phyloP scores from a whole-genome alignment of 371 early-diverging fungal species.

The Furculomyces boomerangus region DNA sequence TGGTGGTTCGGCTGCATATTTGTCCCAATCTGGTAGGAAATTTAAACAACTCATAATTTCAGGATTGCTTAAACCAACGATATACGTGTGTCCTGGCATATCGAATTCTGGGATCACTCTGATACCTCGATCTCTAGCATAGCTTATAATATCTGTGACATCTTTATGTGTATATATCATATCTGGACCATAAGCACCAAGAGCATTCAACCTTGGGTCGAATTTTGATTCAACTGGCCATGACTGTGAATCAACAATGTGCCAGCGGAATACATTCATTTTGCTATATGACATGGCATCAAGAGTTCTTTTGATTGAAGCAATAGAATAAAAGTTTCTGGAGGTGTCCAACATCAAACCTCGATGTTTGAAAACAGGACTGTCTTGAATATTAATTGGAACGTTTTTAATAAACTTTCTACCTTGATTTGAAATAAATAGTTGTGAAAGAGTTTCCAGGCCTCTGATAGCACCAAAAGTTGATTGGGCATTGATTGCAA shows the following conservation, averaged over 20 bases:
- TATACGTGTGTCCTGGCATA: constrained; percentile 56
- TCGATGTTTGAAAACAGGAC: constrained; percentile 50
- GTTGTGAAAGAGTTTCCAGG: constrained; percentile 53
- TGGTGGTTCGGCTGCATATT: constrained; percentile 44
- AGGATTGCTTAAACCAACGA: constrained; percentile 25
- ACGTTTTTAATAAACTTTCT: constrained; percentile 26
- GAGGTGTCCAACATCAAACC: constrained; percentile 57
- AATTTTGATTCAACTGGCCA: constrained; percentile 48
- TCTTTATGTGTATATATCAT: constrained; percentile 39
- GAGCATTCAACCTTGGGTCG: constrained; percentile 37
- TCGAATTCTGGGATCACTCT: constrained; percentile 63
- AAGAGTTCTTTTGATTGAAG: constrained; percentile 36
- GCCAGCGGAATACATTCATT: constrained; percentile 74
- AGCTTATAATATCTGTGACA: constrained; percentile 34
- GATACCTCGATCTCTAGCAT: constrained; percentile 50
- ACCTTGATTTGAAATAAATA: constrained; percentile 26
- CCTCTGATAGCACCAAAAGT: constrained; percentile 60
- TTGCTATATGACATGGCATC: constrained; percentile 65
- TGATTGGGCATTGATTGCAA: constrained; percentile 33
- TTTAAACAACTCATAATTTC: constrained; percentile 31
- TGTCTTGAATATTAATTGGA: constrained; percentile 46
- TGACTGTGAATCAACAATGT: constrained; percentile 56
- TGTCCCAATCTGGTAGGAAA: constrained; percentile 29
- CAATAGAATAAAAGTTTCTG: constrained; percentile 51
- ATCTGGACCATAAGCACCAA: constrained; percentile 41